Percentiles rank a stretch among this genome's conserved stretches.
Conservation (phyloP, 768 basidiomycete species). For the Podaxis pistillaris region DNA sequence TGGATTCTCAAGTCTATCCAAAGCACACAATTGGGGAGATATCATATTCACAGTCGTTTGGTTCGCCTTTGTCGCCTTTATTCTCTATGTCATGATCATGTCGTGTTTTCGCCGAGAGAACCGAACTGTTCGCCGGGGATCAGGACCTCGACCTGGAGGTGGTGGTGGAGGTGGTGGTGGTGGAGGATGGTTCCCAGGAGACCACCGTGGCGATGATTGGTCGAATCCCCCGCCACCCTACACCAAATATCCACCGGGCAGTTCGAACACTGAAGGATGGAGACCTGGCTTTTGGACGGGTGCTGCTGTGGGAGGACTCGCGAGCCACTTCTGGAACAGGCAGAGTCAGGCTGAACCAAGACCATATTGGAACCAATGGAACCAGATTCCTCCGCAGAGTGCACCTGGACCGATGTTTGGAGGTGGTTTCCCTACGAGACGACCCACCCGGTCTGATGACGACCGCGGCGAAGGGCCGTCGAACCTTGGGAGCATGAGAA, state of each 20-base stretch:
- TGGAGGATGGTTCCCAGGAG: slow-evolving; percentile 55
- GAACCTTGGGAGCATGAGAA: slow-evolving; percentile 66
- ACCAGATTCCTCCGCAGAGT: slow-evolving; percentile 18
- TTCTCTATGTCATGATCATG: slow-evolving; percentile 57
- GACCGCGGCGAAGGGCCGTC: slow-evolving; percentile 73
- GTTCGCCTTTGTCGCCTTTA: slow-evolving; percentile 47
- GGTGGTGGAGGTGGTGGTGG: slow-evolving; percentile 36
- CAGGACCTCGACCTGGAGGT: slow-evolving; percentile 35
- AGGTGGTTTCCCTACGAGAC: slow-evolving; percentile 18
- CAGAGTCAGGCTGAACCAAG: slow-evolving; percentile 23
- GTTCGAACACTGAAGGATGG: slow-evolving; percentile 37
- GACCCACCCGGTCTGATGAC: slow-evolving; percentile 27
- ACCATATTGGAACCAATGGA: slow-evolving; percentile 22
- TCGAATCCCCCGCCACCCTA: slow-evolving; percentile 55
- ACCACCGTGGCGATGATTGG: slow-evolving; percentile 32
- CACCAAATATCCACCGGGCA: slow-evolving; percentile 35
- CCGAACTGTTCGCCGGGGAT: slow-evolving; percentile 20
- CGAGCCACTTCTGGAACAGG: slow-evolving; percentile 53
- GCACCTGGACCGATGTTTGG: slow-evolving; percentile 20
- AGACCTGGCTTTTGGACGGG: slow-evolving; percentile 87
- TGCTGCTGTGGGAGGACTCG: slow-evolving; percentile 69
- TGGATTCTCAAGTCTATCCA: not conserved
- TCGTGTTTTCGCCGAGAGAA: slow-evolving; percentile 45
- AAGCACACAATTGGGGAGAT: slow-evolving; percentile 47
- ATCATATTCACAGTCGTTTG: slow-evolving; percentile 58